These are phyloP conservation scores for Lecanosticta acicola DNA, from an alignment of 2,329 filamentous ascomycete species.

Conservation along the genomic window DNA sequence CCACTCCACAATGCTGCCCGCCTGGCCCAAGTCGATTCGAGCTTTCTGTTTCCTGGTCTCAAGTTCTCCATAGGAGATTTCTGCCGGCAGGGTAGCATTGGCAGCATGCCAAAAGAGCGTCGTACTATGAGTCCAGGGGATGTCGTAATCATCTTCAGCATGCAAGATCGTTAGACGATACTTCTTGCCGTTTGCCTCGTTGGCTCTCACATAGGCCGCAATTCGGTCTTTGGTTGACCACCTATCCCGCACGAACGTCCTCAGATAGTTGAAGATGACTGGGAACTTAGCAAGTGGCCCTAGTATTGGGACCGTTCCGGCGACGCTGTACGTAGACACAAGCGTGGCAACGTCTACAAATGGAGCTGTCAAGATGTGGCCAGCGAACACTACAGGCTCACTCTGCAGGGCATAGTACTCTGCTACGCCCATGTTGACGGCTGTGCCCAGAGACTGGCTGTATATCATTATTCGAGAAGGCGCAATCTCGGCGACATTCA, in stretches of 20 bases:
- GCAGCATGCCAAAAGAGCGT: slow-evolving; percentile 52
- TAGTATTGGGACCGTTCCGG: slow-evolving; percentile 50
- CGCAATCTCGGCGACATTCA: slow-evolving; percentile 48
- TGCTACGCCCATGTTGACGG: slow-evolving; percentile 43
- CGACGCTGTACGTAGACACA: slow-evolving; percentile 54
- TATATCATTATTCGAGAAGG: slow-evolving; percentile 54
- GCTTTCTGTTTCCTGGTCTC: slow-evolving; percentile 39
- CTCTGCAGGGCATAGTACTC: slow-evolving; percentile 40
- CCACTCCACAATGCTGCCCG: slow-evolving; percentile 48
- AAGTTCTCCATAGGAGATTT: slow-evolving; percentile 42
- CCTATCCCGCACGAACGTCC: slow-evolving; percentile 44
- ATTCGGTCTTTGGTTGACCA: slow-evolving; percentile 49
- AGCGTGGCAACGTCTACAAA: slow-evolving; percentile 52
- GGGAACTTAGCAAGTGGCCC: slow-evolving; percentile 49
- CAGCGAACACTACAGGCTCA: slow-evolving; percentile 47
- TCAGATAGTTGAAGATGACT: slow-evolving; percentile 42
- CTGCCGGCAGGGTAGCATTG: slow-evolving; percentile 40
- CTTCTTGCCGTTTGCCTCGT: slow-evolving; percentile 29
- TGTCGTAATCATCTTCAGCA: slow-evolving; percentile 49
- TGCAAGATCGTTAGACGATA: slow-evolving; percentile 49
- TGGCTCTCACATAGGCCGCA: slow-evolving; percentile 39
- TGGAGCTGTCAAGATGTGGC: slow-evolving; percentile 52
- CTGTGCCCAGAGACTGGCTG: slow-evolving; percentile 56
- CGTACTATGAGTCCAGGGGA: slow-evolving; percentile 48
- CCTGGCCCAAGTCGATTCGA: slow-evolving; percentile 42